These are phyloP conservation scores for Cicer bijugum DNA, from an alignment of 306 rosid genomes.

Conservation along the genomic window DNA sequence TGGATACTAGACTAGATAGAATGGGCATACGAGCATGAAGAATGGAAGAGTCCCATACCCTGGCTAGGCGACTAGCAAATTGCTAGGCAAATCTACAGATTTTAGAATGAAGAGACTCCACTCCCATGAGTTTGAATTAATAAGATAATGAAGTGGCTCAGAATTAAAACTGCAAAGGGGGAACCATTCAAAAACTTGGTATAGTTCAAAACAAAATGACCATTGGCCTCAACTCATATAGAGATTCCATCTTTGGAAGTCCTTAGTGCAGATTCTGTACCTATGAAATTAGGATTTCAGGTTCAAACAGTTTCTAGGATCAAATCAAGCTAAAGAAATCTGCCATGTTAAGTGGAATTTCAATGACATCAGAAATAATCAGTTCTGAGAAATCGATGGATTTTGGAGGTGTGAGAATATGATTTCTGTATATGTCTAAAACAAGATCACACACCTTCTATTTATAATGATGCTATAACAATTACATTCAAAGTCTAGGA, in stretches of 20 bases:
- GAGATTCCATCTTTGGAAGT: conserved; percentile 6
- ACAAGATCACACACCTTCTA: too few relatives aligned
- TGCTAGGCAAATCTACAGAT: conserved; percentile 3
- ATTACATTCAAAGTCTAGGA: too few relatives aligned
- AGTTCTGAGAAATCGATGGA: conserved; percentile 12
- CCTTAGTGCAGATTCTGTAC: not conserved
- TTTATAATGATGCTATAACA: too few relatives aligned
- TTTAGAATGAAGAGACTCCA: conserved; percentile 35
- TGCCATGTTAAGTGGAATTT: not conserved
- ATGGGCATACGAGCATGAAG: not conserved
- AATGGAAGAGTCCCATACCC: conserved; percentile 14
- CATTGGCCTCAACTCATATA: conserved; percentile 17
- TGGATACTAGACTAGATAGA: conserved; percentile 20
- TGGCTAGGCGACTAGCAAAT: not conserved
- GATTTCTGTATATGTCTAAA: too few relatives aligned
- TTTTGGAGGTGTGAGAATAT: not conserved
- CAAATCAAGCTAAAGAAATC: conserved; percentile 15
- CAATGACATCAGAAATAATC: not conserved
- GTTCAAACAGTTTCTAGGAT: conserved; percentile 6
- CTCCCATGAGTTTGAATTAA: conserved; percentile 18
- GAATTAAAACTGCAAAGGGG: conserved; percentile 25
- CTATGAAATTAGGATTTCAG: not conserved
- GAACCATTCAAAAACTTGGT: not conserved
- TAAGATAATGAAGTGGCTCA: conserved; percentile 24
- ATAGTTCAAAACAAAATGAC: not conserved